phyloP scores from a whole-genome alignment of 2,329 filamentous ascomycete genomes.

The Tothia fuscella region DNA sequence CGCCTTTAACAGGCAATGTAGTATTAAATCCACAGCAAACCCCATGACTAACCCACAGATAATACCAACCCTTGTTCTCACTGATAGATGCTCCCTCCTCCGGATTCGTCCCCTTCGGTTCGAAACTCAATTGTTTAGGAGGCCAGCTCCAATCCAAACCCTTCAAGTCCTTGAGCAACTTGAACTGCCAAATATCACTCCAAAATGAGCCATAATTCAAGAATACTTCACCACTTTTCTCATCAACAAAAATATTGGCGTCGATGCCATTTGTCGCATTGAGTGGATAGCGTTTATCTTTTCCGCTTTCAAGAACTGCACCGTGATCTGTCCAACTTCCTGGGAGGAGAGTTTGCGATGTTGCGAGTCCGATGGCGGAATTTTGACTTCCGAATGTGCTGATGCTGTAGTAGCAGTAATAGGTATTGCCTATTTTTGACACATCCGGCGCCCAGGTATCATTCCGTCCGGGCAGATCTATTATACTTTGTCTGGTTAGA shows the following conservation, averaged over 20 bases:
- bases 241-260: conserved; percentile 26
- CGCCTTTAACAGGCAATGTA: conserved; percentile 38
- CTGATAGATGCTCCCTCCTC: conserved; percentile 47
- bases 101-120: too few relatives aligned
- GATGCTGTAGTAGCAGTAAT: conserved; percentile 57
- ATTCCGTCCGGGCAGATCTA: neutral
- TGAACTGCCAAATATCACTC: conserved; percentile 43
- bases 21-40: conserved; percentile 48
- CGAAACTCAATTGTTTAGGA: too few relatives aligned
- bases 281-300: conserved; percentile 30
- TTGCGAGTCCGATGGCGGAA: conserved; percentile 51
- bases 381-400: conserved; percentile 48
- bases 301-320: too few relatives aligned
- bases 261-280: conserved; percentile 42
- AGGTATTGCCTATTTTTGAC: conserved; percentile 41
- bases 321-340: conserved; percentile 54
- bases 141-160: conserved; percentile 37
- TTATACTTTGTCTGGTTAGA: neutral
- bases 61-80: conserved; percentile 45
- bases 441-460: conserved; percentile 49
- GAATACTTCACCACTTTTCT: conserved; percentile 31
- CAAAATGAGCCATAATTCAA: conserved; percentile 59
- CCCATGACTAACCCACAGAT: conserved; percentile 51
- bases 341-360: conserved; percentile 34
- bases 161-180: conserved; percentile 25